Base-by-base conservation (phyloP, 1,139 yeast species). In the Magnusiomyces ingens region DNA sequence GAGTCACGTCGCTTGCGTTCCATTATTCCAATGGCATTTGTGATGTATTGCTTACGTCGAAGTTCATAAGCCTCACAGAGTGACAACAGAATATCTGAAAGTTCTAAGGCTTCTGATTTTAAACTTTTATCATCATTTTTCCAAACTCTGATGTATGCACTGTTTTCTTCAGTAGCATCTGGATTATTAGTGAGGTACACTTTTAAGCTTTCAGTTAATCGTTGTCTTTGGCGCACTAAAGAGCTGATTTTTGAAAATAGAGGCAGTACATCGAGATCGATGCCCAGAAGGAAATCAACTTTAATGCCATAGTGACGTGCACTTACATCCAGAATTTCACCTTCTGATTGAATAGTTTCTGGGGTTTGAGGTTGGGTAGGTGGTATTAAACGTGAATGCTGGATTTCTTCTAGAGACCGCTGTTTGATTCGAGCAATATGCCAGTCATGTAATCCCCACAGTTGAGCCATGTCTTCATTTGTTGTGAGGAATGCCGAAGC, bases 281-380 rank as follows among this genome's bases (percentile, higher is more conserved):
- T 74, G 0, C 84, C 85, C 18, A 79, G 67, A 44, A 80, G 64
- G 54, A 75, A 75, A 62, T 80, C 84, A 45, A 80, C 75, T 51
- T 76, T 74, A 40, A 69, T 62, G 45, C 70, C 72, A 35, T 45
- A 45, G 32, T 45, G 48, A 10, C 48, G 32, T 6, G 48, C 48
- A 21, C 41, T 35, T 3, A 45, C 36, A 17, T 45, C 22, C 10
- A 21, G 15, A 35, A 45, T 15, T 13, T 45, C 48, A 15, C 32
- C 21, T 5, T 43, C 45, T 18, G n/a, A 10, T 3, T 50, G 51
- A 13, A 40, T 12, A 29, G 26, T 32, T 35, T 26, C 32, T 26
- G 32, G 32, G 8, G 32, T 26, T 26, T 26, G 32, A 26, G 32
- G 32, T 26, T 26, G 32, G 8, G 32, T 26, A 26, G 32, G 32